Percentiles rank a stretch among this genome's conserved stretches.
Conservation (phyloP, 768 basidiomycete species). For the Hericium erinaceus region DNA sequence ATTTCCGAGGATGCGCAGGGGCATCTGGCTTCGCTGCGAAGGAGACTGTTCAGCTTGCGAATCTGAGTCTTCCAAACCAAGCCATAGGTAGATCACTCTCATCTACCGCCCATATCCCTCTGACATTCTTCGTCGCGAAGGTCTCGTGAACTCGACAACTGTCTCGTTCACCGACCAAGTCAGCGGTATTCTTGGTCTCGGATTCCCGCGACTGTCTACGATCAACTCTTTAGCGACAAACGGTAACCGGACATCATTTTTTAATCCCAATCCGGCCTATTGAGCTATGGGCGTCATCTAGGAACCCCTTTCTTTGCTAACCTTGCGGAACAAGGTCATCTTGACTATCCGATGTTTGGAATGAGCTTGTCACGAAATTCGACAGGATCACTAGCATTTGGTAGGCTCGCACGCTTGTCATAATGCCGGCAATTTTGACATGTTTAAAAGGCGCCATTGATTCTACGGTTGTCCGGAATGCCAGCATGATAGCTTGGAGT, state of each 20-base stretch:
- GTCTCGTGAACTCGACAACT: slow-evolving; percentile 51
- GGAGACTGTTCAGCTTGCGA: slow-evolving; percentile 53
- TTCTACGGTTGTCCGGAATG: slow-evolving; percentile 52
- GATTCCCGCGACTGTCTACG: slow-evolving; percentile 64
- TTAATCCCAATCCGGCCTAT: neutral
- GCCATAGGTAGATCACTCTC: slow-evolving; percentile 42
- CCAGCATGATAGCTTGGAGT: slow-evolving; percentile 59
- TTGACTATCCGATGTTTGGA: slow-evolving; percentile 74
- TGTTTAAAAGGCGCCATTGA: slow-evolving; percentile 61
- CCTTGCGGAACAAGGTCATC: slow-evolving; percentile 50
- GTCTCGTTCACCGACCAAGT: slow-evolving; percentile 52
- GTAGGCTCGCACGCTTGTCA: slow-evolving; percentile 25
- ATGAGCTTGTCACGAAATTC: slow-evolving; percentile 50
- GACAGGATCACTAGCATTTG: slow-evolving; percentile 58
- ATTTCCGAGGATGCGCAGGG: slow-evolving; percentile 27
- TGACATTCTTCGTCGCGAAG: slow-evolving; percentile 23
- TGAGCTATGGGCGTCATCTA: slow-evolving; percentile 17
- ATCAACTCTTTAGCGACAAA: slow-evolving; percentile 38
- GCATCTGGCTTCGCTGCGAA: slow-evolving; percentile 63
- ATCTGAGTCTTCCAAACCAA: slow-evolving; percentile 51
- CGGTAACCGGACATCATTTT: slow-evolving; percentile 26
- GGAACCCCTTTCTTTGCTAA: slow-evolving; percentile 61
- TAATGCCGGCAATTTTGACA: neutral
- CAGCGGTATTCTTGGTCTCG: slow-evolving; percentile 68
- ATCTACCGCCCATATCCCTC: no score